phyloP scores from a whole-genome alignment of 2,329 filamentous ascomycete genomes.

The Beauveria brongniartii region DNA sequence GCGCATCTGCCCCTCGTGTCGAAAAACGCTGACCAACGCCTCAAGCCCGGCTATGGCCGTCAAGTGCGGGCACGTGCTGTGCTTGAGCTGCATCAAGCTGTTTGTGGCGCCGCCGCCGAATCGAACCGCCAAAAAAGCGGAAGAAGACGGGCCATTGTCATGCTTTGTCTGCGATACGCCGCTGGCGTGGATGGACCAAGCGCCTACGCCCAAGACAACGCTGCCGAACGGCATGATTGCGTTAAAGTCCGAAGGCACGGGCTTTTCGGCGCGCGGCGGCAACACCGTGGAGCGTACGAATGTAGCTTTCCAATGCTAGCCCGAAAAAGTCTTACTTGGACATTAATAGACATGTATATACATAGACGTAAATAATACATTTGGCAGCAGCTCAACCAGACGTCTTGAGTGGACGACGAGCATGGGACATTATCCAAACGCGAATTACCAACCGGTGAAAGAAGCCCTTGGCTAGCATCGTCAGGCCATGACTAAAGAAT shows the following conservation, averaged over 20 bases:
- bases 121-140: slow-evolving; percentile 29
- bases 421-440: slow-evolving; percentile 52
- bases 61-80: slow-evolving; percentile 87
- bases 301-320: slow-evolving; percentile 72
- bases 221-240: slow-evolving; percentile 67
- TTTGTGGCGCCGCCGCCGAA: slow-evolving; percentile 61
- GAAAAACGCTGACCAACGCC: slow-evolving; percentile 73
- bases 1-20: slow-evolving; percentile 71
- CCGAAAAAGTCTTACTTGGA: background rate
- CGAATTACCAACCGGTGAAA: slow-evolving; percentile 66
- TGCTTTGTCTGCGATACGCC: slow-evolving; percentile 87
- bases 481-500: slow-evolving; percentile 78
- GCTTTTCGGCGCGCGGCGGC: slow-evolving; percentile 80
- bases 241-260: slow-evolving; percentile 79
- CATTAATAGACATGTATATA: background rate
- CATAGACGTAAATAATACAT: background rate
- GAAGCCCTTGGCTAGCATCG: slow-evolving; percentile 77
- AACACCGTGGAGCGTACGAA: slow-evolving; percentile 73
- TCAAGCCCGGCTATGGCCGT: slow-evolving; percentile 76
- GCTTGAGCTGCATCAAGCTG: slow-evolving; percentile 72
- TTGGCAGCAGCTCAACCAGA: background rate
- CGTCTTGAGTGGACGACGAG: slow-evolving; percentile 18
- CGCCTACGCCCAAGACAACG: slow-evolving; percentile 40
- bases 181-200: slow-evolving; percentile 46
- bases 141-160: slow-evolving; percentile 32